Base-by-base conservation (phyloP, 441 rosid species). In the Erodium moschatum region DNA sequence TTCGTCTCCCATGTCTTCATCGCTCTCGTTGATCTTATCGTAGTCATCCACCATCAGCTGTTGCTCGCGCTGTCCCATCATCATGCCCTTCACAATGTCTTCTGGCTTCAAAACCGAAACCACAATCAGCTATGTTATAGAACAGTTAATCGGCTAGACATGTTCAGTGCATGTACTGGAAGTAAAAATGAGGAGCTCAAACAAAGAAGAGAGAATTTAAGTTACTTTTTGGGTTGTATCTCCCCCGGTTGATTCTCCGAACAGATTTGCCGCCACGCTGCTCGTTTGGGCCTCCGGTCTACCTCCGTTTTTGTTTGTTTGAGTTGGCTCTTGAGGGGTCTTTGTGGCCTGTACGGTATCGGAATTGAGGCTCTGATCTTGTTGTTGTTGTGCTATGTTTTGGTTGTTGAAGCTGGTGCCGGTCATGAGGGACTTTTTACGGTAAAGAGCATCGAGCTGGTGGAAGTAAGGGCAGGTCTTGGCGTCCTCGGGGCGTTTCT, bases 381-480 rank as follows among this genome's bases (percentile, higher is more conserved):
- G 77, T 69, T 0, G 68, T n/a, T 76, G 74, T 66, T 74, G 72
- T 33, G 72, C 66, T 67, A 70, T 67, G 29, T 24, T 69, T 52
- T 64, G 80, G 40, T 46, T 69, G 31, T 65, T 65, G 67, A 74
- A 71, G 40, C 69, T 67, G 68, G 74, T 65, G 40, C 31, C 29
- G 60, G 70, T 56, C 13, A 10, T 46, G 52, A 85, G 69, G 60
- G 76, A 75, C 79, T 85, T 90, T 73, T 71, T 84, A 68, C 82
- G 80, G 76, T 88, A 84, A 9, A 90, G 86, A 4, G 83, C 85
- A 70, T 89, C 95, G 5, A 89, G 87, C 33, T 86, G 81, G 67
- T 89, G 85, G 74, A 85, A 89, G 74, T 89, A 89, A 62, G 95
- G 95, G 80, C 91, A 86, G 33, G 90, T 87, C 70, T 89, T 89